Evolutionary conservation across 2,329 filamentous ascomycete species (phyloP).

Genomic region (Aureobasidium musti): DNA sequence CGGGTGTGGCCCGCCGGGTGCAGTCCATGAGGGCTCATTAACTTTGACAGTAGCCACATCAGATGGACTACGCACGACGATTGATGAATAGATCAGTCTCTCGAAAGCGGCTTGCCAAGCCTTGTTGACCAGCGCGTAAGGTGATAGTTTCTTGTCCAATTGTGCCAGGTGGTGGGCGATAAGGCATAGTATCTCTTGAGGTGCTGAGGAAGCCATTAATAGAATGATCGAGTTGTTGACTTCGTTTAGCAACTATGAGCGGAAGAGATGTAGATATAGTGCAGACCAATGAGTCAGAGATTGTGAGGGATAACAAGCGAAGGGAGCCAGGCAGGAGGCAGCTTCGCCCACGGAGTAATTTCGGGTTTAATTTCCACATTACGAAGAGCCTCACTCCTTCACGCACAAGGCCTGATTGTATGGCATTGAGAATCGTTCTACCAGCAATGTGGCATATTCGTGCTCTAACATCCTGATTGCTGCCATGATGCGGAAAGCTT

Average conservation of each 20-base stretch:
- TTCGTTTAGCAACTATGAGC: neutral
- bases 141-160: conserved; percentile 9
- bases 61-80: conserved; percentile 6
- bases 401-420: too few relatives aligned
- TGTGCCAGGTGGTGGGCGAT: conserved; percentile 5
- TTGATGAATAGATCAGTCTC: conserved; percentile 1
- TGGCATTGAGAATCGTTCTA: too few relatives aligned
- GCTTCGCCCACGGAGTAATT: neutral
- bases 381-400: too few relatives aligned
- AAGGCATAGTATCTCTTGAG: neutral
- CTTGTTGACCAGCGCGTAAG: conserved; percentile 13
- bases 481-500: too few relatives aligned
- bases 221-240: conserved; percentile 1
- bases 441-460: too few relatives aligned
- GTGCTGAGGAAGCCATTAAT: neutral
- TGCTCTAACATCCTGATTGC: too few relatives aligned
- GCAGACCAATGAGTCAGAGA: neutral
- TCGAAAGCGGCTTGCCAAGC: conserved; percentile 17
- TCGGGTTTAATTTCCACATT: neutral
- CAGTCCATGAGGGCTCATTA: neutral
- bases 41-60: neutral
- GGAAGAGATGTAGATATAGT: neutral
- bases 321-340: neutral
- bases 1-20: neutral
- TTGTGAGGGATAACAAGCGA: neutral